Conservation (phyloP, 768 basidiomycete genomes). For the Tephrocybe sp. region DNA sequence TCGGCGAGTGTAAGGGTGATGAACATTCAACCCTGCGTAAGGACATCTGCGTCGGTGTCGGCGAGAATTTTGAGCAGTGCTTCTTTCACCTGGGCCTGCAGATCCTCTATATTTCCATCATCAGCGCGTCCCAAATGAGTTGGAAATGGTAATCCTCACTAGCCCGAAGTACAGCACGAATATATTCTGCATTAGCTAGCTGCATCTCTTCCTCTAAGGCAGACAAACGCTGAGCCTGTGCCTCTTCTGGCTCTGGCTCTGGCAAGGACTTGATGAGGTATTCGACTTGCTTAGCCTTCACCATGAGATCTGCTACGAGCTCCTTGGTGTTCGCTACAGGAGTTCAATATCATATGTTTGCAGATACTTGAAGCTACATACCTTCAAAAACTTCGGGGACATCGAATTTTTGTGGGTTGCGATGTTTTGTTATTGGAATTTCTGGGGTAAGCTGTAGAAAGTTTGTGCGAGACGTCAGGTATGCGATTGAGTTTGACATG, state of each 20-base stretch:
- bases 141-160: slow-evolving; percentile 46
- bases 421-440: slow-evolving; percentile 81
- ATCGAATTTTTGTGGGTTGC: slow-evolving; percentile 71
- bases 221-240: slow-evolving; percentile 71
- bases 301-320: slow-evolving; percentile 76
- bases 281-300: slow-evolving; percentile 88
- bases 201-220: slow-evolving; percentile 69
- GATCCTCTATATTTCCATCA: slow-evolving; percentile 39
- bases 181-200: slow-evolving; percentile 73
- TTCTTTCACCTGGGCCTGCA: slow-evolving; percentile 60
- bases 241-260: slow-evolving; percentile 73
- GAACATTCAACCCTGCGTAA: slow-evolving; percentile 10
- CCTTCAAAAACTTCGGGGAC: slow-evolving; percentile 74
- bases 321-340: slow-evolving; percentile 75
- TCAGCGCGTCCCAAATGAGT: not conserved
- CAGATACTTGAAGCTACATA: slow-evolving; percentile 22
- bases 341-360: not conserved
- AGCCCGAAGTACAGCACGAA: slow-evolving; percentile 66
- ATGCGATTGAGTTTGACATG: slow-evolving; percentile 80
- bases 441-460: slow-evolving; percentile 77
- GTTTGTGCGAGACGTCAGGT: slow-evolving; percentile 73
- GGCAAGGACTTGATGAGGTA: slow-evolving; percentile 79
- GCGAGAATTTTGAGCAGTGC: slow-evolving; percentile 55
- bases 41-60: slow-evolving; percentile 40
- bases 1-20: too few relatives aligned